Conservation (phyloP, 805 yeast species). For the Tetrapisispora iriomotensis region DNA sequence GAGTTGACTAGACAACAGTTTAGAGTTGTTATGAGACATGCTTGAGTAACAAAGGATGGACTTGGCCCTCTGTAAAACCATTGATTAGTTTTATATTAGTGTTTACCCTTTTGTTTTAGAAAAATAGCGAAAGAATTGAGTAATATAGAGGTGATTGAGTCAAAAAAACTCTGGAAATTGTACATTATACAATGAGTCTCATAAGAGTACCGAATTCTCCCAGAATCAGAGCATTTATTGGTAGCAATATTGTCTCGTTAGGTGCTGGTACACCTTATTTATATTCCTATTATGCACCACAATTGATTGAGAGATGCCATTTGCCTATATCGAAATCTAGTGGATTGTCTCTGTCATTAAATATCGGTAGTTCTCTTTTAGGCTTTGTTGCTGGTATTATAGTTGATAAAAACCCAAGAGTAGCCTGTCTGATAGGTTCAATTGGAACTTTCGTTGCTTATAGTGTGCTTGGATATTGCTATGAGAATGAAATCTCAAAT, state of each 20-base stretch:
- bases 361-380: conserved; percentile 56
- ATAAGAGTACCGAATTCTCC: neutral
- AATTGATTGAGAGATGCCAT: conserved; percentile 46
- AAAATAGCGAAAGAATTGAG: too few relatives aligned
- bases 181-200: too few relatives aligned
- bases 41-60: too few relatives aligned
- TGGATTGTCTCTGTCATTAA: conserved; percentile 49
- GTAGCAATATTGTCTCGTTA: conserved; percentile 40
- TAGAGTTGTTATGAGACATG: too few relatives aligned
- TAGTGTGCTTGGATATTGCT: conserved; percentile 39
- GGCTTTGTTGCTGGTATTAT: conserved; percentile 64
- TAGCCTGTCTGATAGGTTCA: conserved; percentile 47
- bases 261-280: conserved; percentile 71
- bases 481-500: conserved; percentile 31
- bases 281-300: conserved; percentile 71
- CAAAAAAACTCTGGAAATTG: too few relatives aligned
- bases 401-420: conserved; percentile 47
- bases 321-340: conserved; percentile 56
- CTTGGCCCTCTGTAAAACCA: too few relatives aligned
- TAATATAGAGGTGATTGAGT: too few relatives aligned
- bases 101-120: too few relatives aligned
- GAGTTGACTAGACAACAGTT: too few relatives aligned
- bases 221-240: conserved; percentile 13
- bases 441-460: conserved; percentile 46
- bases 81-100: too few relatives aligned